Percentiles rank a stretch among this genome's conserved stretches.
These are phyloP conservation scores for Talaromyces sp. DNA, from an alignment of 2,329 filamentous ascomycete species.

Conservation along the genomic window DNA sequence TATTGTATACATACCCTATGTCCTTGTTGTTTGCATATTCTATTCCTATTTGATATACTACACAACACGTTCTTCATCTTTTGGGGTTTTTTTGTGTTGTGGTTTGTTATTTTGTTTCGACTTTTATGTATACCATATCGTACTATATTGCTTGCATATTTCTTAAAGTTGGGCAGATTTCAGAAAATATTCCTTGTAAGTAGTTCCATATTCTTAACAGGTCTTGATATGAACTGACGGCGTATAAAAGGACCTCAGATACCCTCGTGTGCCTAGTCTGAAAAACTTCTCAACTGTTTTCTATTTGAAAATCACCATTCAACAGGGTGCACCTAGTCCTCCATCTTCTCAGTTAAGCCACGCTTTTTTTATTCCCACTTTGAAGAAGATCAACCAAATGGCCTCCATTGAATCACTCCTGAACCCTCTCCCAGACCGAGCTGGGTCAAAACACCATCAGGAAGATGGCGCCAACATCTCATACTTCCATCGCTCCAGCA, in stretches of 20 bases:
- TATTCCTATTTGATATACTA: conserved; percentile 10
- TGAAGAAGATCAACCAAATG: conserved; percentile 1
- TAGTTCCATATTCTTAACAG: not conserved
- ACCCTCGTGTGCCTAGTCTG: not conserved
- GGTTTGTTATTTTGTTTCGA: not conserved
- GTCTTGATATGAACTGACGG: not conserved
- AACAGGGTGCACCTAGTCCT: not conserved
- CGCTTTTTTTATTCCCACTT: too few species aligned
- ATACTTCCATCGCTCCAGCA: not conserved
- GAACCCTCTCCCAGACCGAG: conserved; percentile 11
- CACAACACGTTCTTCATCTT: not conserved
- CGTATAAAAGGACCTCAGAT: conserved; percentile 4
- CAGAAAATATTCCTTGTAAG: not conserved
- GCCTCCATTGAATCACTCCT: conserved; percentile 18
- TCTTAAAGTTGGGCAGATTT: not conserved
- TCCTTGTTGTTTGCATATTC: not conserved
- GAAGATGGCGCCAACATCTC: not conserved
- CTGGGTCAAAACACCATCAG: not conserved
- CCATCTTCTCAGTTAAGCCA: not conserved
- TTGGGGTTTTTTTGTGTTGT: not conserved
- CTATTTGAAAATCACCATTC: not conserved
- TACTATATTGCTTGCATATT: not conserved
- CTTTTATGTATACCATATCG: conserved; percentile 5
- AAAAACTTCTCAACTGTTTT: not conserved
- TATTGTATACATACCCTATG: conserved; percentile 4